phyloP scores from a whole-genome alignment of 257 asterid species.

The Capsicum pubescens region DNA sequence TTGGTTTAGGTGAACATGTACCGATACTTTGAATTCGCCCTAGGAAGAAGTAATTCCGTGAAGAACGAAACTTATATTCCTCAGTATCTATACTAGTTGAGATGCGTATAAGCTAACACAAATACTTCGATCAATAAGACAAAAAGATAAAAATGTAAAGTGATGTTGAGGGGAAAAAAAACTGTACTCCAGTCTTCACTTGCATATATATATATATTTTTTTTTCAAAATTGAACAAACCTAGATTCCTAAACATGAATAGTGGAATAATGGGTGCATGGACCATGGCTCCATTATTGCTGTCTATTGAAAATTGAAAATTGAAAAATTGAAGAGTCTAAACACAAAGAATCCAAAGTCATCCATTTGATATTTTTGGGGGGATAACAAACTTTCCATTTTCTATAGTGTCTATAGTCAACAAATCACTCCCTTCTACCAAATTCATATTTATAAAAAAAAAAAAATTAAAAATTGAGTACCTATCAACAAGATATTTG shows the following conservation, averaged over 20 bases:
- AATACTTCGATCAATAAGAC: neutral
- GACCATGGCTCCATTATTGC: neutral
- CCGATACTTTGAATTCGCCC: too few relatives aligned
- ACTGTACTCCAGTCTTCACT: too few relatives aligned
- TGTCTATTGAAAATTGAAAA: neutral
- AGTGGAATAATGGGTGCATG: conserved; percentile 24
- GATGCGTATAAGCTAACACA: neutral
- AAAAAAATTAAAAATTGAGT: neutral
- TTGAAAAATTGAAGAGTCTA: neutral
- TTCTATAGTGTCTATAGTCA: neutral
- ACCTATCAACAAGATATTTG: neutral
- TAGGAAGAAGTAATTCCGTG: too few relatives aligned
- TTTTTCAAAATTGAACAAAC: neutral
- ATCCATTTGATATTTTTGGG: neutral
- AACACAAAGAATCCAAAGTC: conserved; percentile 7
- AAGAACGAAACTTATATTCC: neutral
- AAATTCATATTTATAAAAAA: neutral
- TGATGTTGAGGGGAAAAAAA: neutral
- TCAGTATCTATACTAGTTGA: neutral
- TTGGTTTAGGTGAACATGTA: too few relatives aligned
- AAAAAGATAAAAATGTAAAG: neutral
- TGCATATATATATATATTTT: neutral
- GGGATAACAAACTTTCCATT: neutral
- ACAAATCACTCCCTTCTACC: neutral
- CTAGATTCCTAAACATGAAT: neutral